Evolutionary conservation across 108 stramenopile genomes (phyloP).

Genomic region (Cyclotella choctawhatcheeana): DNA sequence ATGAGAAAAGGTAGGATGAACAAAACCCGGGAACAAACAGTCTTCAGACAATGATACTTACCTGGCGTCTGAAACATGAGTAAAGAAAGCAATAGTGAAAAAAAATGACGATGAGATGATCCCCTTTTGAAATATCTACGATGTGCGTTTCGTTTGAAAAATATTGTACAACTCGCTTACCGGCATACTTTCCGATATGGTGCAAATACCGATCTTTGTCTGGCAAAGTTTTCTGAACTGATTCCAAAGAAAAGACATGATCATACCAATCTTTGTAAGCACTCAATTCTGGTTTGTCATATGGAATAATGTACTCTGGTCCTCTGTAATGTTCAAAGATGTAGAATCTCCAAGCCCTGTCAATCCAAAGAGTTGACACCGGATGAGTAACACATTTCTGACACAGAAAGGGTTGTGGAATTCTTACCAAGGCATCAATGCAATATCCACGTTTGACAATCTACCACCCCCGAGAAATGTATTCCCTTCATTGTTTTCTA

Average conservation of each 20-base stretch:
- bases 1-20: neutral
- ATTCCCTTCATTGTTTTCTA: slow-evolving; percentile 60
- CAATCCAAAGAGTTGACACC: no score
- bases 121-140: no score
- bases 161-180: no score
- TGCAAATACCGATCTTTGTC: slow-evolving; percentile 83
- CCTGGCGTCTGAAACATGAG: no score
- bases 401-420: no score
- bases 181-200: slow-evolving; percentile 89
- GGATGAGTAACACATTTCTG: no score
- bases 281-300: slow-evolving; percentile 52
- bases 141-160: no score
- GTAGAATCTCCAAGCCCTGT: slow-evolving; percentile 61
- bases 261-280: slow-evolving; percentile 81
- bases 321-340: slow-evolving; percentile 89
- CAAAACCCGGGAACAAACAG: neutral
- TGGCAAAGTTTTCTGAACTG: slow-evolving; percentile 77
- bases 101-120: no score
- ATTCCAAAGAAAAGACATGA: slow-evolving; percentile 69
- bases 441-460: slow-evolving; percentile 69
- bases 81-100: no score
- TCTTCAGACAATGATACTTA: slow-evolving; percentile 38
- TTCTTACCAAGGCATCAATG: slow-evolving; percentile 78
- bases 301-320: slow-evolving; percentile 62
- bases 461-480: slow-evolving; percentile 65